A percentile compares a stretch with the other conserved stretches of the same genome.
phyloP scores from a whole-genome alignment of 306 rosid genomes.

The Dalbergia cochinchinensis region DNA sequence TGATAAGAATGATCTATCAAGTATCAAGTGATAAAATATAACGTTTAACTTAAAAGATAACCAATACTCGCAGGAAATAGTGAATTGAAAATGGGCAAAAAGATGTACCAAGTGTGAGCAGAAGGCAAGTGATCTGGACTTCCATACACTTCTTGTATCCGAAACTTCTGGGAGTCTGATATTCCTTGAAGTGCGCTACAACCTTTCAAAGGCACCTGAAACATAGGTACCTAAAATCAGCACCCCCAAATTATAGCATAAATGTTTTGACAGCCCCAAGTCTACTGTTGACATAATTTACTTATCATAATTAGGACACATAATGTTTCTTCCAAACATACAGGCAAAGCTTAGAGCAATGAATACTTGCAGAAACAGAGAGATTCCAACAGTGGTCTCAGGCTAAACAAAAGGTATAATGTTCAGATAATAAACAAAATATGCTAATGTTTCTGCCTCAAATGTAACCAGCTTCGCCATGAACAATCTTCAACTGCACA shows the following conservation, averaged over 20 bases:
- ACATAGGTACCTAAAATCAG: conserved; percentile 43
- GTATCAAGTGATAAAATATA: background rate
- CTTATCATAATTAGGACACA: background rate
- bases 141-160: conserved; percentile 98
- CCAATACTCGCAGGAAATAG: conserved; percentile 3
- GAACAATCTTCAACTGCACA: no score
- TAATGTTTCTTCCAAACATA: conserved; percentile 5
- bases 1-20: background rate
- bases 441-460: no score
- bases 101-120: conserved; percentile 92
- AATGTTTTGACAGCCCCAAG: conserved; percentile 13
- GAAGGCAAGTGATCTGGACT: conserved; percentile 97
- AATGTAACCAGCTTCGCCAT: no score
- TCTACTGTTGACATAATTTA: background rate
- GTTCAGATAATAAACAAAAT: no score
- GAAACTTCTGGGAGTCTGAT: conserved; percentile 96
- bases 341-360: background rate
- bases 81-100: background rate
- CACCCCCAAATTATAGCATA: conserved; percentile 12
- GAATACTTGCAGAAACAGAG: background rate
- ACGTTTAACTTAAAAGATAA: background rate
- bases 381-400: no score
- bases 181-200: conserved; percentile 99
- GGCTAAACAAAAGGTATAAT: no score
- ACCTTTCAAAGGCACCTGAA: conserved; percentile 98